Conservation (phyloP, 2,329 filamentous ascomycete species). For the Trichothecium roseum region DNA sequence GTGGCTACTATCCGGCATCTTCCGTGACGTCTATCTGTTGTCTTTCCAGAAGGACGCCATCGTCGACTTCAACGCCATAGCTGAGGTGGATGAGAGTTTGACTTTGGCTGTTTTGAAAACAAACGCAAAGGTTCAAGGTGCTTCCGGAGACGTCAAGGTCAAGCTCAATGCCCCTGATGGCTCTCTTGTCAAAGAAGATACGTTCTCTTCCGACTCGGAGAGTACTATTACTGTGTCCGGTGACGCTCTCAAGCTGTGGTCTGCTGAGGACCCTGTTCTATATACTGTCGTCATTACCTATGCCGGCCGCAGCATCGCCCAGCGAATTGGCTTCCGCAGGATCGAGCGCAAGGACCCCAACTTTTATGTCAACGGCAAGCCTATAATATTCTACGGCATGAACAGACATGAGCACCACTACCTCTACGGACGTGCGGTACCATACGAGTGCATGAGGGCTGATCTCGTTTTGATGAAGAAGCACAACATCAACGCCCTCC, state of each 20-base stretch:
- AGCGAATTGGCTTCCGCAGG: conserved; percentile 53
- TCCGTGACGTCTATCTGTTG: conserved; percentile 57
- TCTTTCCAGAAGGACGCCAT: conserved; percentile 46
- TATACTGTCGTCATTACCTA: conserved; percentile 38
- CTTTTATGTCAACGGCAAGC: conserved; percentile 53
- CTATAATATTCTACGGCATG: conserved; percentile 55
- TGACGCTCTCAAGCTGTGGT: conserved; percentile 34
- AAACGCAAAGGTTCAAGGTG: conserved; percentile 29
- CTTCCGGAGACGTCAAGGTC: conserved; percentile 13
- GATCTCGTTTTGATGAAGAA: conserved; percentile 60
- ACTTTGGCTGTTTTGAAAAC: conserved; percentile 39
- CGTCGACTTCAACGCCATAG: conserved; percentile 45
- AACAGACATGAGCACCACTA: conserved; percentile 65
- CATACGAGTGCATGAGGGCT: conserved; percentile 20
- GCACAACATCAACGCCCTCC: conserved; percentile 61
- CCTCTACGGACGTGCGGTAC: conserved; percentile 49
- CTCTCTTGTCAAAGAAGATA: conserved; percentile 4
- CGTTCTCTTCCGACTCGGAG: conserved; percentile 6
- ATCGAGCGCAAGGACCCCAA: conserved; percentile 51
- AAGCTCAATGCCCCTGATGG: conserved; percentile 3
- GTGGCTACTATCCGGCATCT: conserved; percentile 60
- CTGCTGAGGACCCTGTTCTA: conserved; percentile 55
- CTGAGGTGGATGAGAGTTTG: conserved; percentile 44
- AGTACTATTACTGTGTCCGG: conserved; percentile 2
- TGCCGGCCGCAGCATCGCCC: conserved; percentile 26